Evolutionary conservation across 176 grass and related monocot species (phyloP).

Genomic region (Dactylis glomerata): DNA sequence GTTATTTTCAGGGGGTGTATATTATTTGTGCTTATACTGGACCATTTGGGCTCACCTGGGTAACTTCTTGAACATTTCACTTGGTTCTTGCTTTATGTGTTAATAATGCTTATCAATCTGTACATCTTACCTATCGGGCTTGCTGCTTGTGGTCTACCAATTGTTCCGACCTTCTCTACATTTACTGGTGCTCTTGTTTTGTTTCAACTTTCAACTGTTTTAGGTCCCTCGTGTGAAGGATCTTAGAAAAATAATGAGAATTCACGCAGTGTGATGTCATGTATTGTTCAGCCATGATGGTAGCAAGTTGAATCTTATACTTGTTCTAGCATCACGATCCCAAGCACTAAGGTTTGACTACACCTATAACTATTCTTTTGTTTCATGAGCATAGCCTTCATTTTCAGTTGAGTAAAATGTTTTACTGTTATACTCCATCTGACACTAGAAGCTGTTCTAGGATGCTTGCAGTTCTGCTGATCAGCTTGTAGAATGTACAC

Average conservation of each 20-base stretch:
- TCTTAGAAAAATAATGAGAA: constrained; percentile 68
- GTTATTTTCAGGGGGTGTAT: too few species aligned
- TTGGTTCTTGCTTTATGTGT: too few species aligned
- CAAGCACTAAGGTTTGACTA: constrained; percentile 68
- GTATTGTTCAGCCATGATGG: constrained; percentile 85
- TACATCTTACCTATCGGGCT: too few species aligned
- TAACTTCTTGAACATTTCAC: too few species aligned
- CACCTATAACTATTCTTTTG: not conserved
- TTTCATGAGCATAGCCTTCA: constrained; percentile 5
- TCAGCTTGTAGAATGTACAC: not conserved
- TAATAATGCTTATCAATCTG: too few species aligned
- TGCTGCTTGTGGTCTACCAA: too few species aligned
- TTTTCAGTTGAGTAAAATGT: constrained; percentile 5
- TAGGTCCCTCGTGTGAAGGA: constrained; percentile 74
- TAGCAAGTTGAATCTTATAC: constrained; percentile 68
- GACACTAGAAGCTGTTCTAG: not conserved
- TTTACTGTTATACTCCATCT: not conserved
- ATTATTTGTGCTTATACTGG: too few species aligned
- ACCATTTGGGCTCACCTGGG: too few species aligned
- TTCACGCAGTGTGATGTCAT: constrained; percentile 74
- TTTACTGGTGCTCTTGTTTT: not conserved
- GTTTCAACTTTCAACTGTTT: constrained; percentile 27
- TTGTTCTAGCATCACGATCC: constrained; percentile 63
- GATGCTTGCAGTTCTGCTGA: not conserved
- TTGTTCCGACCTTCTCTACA: not conserved